Conservation (phyloP, 106 monocot species). For the Xerophyta viscosa region DNA sequence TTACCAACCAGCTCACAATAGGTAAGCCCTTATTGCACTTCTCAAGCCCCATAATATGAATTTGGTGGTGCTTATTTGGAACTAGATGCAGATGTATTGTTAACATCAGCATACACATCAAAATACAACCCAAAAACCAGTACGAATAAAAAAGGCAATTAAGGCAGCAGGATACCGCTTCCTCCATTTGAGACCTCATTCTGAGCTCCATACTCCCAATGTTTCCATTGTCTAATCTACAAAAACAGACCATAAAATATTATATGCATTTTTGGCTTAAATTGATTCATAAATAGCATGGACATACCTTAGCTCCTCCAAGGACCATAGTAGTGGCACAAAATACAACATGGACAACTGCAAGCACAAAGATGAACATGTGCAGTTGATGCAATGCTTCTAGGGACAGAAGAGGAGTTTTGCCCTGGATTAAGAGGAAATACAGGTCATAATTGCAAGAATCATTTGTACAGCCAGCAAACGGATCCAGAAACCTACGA, state of each 20-base stretch:
- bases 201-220: conserved; percentile 6
- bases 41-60: too few species aligned
- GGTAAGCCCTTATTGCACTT: background rate
- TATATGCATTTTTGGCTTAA: background rate
- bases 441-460: background rate
- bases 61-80: too few species aligned
- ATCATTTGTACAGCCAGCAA: background rate
- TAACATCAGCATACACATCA: too few species aligned
- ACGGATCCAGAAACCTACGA: too few species aligned
- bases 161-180: conserved; percentile 22
- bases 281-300: background rate
- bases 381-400: conserved; percentile 39
- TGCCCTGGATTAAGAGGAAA: conserved; percentile 12
- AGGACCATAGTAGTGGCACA: conserved; percentile 27
- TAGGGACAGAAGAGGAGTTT: conserved; percentile 24
- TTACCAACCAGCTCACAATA: background rate
- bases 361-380: conserved; percentile 43
- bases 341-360: conserved; percentile 23
- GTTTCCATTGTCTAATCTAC: conserved; percentile 12
- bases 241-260: background rate
- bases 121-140: too few species aligned
- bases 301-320: conserved; percentile 21
- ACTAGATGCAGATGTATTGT: too few species aligned
- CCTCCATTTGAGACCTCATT: conserved; percentile 5
- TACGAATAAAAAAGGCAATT: too few species aligned